Evolutionary conservation across 257 asterid species (phyloP), one percentile per base, ranked within the genome.

Genomic region (Solanum rostratum): DNA sequence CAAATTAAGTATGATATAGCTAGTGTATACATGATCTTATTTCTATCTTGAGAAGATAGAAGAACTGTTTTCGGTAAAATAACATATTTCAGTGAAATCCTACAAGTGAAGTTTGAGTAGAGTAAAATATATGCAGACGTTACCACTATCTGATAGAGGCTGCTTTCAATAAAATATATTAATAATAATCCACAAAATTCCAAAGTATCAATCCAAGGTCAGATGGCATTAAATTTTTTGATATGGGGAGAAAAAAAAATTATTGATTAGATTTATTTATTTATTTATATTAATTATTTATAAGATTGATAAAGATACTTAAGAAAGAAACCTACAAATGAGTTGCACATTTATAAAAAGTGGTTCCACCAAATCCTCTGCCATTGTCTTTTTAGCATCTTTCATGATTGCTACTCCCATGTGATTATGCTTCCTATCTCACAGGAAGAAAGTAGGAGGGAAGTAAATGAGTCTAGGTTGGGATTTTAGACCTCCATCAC

Each of bases 321-420:
- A 37, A 69, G 78, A 66, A 84, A 54, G 81, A 71, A 89, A 84
- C 76, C 73, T 70, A 85, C 86, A 89, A 84, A 87, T 89, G 89
- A 86, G 88, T 88, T 89, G 89, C 85, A 86, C 83, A 88, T 88
- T 82, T 69, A 46, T 82, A 37, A 46, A 50, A 88, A 79, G 85
- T 84, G 87, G 90, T 86, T 86, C 90, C 89, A 88, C 90, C 92
- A 88, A 89, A 89, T 88, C 90, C 90, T 85, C 88, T 83, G 89
- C 92, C 89, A 85, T 86, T 89, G 89, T 89, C 89, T 88, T 89
- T 84, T 83, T 88, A 82, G 89, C 88, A 84, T 88, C 87, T 73
- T 82, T 86, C 89, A 89, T 89, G 88, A 87, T 89, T 86, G 88
- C 86, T 80, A 84, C 86, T 84, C 86, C 89, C 92, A 89, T 89